Evolutionary conservation across 2,329 filamentous ascomycete species (phyloP).

Genomic region (Fusarium robinianum): DNA sequence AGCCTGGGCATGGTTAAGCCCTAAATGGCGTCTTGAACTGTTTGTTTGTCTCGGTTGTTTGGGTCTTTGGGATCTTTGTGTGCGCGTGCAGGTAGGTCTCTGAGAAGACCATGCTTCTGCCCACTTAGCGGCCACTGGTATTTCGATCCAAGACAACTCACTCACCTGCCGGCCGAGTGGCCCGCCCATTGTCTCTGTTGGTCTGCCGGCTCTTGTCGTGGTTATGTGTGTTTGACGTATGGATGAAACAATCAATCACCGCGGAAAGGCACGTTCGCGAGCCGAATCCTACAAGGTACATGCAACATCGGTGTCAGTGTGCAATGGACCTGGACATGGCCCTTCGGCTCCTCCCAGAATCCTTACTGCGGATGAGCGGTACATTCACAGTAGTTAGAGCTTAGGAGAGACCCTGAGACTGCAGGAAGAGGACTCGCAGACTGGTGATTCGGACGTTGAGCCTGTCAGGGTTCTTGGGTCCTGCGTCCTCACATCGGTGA

Average conservation of each 20-base stretch:
- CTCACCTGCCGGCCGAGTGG: conserved; percentile 8
- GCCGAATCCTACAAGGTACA: conserved; percentile 1
- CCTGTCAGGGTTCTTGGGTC: conserved; percentile 7
- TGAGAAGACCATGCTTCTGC: too few relatives aligned
- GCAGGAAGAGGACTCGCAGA: conserved; percentile 3
- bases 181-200: conserved; percentile 3
- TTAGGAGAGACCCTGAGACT: conserved; percentile 4
- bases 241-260: conserved; percentile 18
- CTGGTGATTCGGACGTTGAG: conserved; percentile 5
- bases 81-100: too few relatives aligned
- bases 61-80: too few relatives aligned
- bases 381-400: too few relatives aligned
- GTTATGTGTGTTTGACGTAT: conserved; percentile 6
- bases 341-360: conserved; percentile 11
- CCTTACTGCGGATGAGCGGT: too few relatives aligned
- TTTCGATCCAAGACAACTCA: too few relatives aligned
- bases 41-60: too few relatives aligned
- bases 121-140: too few relatives aligned
- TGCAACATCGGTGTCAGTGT: conserved; percentile 4
- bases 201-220: conserved; percentile 3
- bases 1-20: too few relatives aligned
- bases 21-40: too few relatives aligned
- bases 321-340: conserved; percentile 2
- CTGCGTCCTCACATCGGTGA: conserved; percentile 1
- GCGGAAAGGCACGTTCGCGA: conserved; percentile 13